Evolutionary conservation across 768 basidiomycete genomes (phyloP), one percentile per base, ranked within the genome.

Genomic region (Russula emetica): DNA sequence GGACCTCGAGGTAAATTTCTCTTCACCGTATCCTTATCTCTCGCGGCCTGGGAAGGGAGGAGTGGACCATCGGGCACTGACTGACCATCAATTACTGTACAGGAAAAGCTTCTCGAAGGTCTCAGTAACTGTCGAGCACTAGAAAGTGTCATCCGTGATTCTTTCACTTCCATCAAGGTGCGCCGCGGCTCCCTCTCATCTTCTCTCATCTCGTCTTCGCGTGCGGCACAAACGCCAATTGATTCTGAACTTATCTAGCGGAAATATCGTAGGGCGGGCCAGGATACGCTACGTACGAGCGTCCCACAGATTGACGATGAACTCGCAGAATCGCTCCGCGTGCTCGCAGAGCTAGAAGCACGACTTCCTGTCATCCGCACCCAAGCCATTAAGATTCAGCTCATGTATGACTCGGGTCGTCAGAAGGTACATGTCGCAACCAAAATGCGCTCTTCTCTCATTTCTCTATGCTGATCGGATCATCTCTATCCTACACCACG

Each of bases 61-160:
- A 16, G 5, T 5, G n/a, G n/a, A 44, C 2, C 8, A 34, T 34
- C n/a, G 7, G 2, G 6, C 44, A 11, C 45, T 24, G 22, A 22
- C 58, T 66, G 32, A 60, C 45, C 18, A 11, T 13, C 32, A 34
- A 22, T 47, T 22, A 22, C 45, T 22, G 53, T 55, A 1, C 69
- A 90, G 88, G 79, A 79, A 57, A 83, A 82, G 71, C 80, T 92
- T 26, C 80, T 85, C 45, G 85, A 88, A 68, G 82, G 85, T 70
- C 76, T 91, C 60, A 85, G 85, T 69, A 90, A 90, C 70, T 90
- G 89, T 60, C 78, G 86, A 59, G 85, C 86, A 20, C 85, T 91
- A 65, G 87, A 91, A 67, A 81, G 81, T 64, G 80, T 84, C 28
- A 78, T 91, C 38, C 83, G 84, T 66, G 87, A 88, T 58, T 82